phyloP scores from a whole-genome alignment of 148 eudicot species.

The Amaranthus palmeri region DNA sequence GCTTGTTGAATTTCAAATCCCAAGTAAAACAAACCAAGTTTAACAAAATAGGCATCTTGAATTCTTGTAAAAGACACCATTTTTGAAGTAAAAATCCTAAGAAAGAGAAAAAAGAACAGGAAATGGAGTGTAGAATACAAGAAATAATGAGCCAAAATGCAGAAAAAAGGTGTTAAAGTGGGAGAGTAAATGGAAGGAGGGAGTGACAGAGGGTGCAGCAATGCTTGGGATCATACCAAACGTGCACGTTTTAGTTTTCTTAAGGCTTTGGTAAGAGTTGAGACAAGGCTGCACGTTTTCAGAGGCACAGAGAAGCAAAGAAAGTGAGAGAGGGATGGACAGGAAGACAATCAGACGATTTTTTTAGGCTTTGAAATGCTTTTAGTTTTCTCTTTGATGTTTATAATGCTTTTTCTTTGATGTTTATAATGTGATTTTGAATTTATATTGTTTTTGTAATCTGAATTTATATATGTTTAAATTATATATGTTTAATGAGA shows the following conservation, averaged over 20 bases:
- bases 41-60: slow-evolving; percentile 2
- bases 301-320: not conserved
- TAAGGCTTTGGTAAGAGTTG: not conserved
- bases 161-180: not conserved
- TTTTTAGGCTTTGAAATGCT: too few relatives aligned
- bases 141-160: not conserved
- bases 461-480: too few relatives aligned
- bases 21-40: not conserved
- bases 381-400: too few relatives aligned
- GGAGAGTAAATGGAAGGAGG: not conserved
- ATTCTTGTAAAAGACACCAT: not conserved
- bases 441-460: too few relatives aligned
- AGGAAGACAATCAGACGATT: slow-evolving; percentile 1
- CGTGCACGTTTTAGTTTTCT: slow-evolving; percentile 6
- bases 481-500: too few relatives aligned
- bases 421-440: too few relatives aligned
- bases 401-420: too few relatives aligned
- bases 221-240: too few relatives aligned
- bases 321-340: not conserved
- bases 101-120: not conserved
- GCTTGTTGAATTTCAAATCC: not conserved
- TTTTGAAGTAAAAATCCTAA: slow-evolving; percentile 8
- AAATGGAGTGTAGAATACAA: not conserved
- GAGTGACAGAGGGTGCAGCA: too few relatives aligned
- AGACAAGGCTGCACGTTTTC: slow-evolving; percentile 2